Conservation (phyloP, 495 filamentous ascomycete species). For the Neurospora sp. region DNA sequence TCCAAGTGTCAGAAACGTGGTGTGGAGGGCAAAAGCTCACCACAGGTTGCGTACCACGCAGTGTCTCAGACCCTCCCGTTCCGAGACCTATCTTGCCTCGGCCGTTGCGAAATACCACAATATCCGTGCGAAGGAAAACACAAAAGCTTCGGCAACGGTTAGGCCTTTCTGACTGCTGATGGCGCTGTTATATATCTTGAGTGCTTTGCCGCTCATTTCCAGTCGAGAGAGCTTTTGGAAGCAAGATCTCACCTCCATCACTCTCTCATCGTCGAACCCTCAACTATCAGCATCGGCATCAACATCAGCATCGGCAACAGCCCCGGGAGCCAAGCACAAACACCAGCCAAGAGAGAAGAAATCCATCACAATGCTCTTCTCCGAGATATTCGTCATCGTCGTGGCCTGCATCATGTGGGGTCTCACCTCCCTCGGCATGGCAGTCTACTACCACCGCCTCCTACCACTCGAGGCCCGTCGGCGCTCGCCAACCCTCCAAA, state of each 20-base stretch:
- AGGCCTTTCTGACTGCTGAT: not conserved
- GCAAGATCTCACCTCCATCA: not conserved
- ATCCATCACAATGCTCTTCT: constrained; percentile 1
- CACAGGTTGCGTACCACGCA: not conserved
- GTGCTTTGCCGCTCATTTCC: not conserved
- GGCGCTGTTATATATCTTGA: not conserved
- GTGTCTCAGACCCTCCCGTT: not conserved
- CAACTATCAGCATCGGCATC: not conserved
- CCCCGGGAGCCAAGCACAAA: not conserved
- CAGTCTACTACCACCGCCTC: constrained; percentile 5
- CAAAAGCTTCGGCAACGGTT: not conserved
- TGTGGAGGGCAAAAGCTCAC: not conserved
- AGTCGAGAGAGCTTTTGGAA: not conserved
- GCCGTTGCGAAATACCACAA: not conserved
- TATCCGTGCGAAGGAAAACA: not conserved
- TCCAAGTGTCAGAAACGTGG: not conserved
- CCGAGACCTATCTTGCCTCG: not conserved
- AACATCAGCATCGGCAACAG: not conserved
- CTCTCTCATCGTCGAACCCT: not conserved
- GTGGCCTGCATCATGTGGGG: constrained; percentile 2
- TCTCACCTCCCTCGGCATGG: constrained; percentile 6
- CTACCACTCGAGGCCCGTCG: constrained; percentile 2
- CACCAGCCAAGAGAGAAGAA: not conserved
- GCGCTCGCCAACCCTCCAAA: constrained; percentile 1
- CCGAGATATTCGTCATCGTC: not conserved